Percentiles rank a stretch among this genome's conserved stretches.
Conservation (phyloP, 352 stramenopile genomes). For the Hyaloperonospora brassicae region DNA sequence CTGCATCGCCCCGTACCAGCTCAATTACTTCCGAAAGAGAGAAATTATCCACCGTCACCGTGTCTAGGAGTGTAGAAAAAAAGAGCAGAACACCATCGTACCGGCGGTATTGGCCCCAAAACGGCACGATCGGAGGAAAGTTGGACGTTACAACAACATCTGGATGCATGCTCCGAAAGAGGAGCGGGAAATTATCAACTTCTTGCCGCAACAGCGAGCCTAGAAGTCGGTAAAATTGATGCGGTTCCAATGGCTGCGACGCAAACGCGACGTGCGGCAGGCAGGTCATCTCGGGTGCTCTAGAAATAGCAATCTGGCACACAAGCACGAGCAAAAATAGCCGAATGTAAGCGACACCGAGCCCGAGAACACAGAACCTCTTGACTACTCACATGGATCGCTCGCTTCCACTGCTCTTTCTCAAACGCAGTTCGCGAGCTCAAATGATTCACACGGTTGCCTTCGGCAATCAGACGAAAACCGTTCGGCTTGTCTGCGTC, state of each 20-base stretch:
- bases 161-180: constrained; percentile 75
- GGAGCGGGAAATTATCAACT: constrained; percentile 58
- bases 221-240: constrained; percentile 70
- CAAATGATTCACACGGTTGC: constrained; percentile 58
- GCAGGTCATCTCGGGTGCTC: constrained; percentile 33
- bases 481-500: constrained; percentile 54
- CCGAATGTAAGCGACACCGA: not conserved
- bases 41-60: constrained; percentile 66
- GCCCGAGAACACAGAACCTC: not conserved
- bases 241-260: constrained; percentile 56
- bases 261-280: constrained; percentile 52
- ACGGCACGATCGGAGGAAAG: constrained; percentile 78
- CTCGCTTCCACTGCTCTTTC: constrained; percentile 76
- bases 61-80: constrained; percentile 76
- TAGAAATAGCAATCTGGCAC: constrained; percentile 48
- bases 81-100: constrained; percentile 76
- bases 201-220: constrained; percentile 58
- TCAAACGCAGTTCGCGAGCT: constrained; percentile 72
- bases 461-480: constrained; percentile 60
- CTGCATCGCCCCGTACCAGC: constrained; percentile 54
- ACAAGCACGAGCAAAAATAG: constrained; percentile 1
- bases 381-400: constrained; percentile 37
- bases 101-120: constrained; percentile 78
- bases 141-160: constrained; percentile 75
- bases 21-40: constrained; percentile 67